A percentile compares a stretch with the other conserved stretches of the same genome.
Evolutionary conservation across 768 basidiomycete genomes (phyloP).

Genomic region (Suillus hirtellus): DNA sequence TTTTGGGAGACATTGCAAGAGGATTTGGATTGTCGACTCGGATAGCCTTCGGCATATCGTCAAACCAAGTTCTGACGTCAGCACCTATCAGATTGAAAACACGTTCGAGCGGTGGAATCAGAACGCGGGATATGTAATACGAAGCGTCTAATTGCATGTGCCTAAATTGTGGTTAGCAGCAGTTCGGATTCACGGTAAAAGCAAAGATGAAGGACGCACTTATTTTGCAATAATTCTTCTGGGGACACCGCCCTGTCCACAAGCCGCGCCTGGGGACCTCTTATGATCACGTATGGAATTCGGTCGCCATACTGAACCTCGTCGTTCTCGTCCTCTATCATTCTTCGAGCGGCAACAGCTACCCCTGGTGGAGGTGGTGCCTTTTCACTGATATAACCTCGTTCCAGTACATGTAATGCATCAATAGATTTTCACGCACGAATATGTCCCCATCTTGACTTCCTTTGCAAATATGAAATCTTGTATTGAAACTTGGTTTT

Average conservation of each 20-base stretch:
- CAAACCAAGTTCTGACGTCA: conserved; percentile 84
- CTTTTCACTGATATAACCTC: conserved; percentile 59
- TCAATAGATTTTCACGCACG: conserved; percentile 42
- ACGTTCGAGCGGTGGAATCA: conserved; percentile 89
- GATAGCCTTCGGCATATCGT: conserved; percentile 75
- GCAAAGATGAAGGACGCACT: conserved; percentile 40
- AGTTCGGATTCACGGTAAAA: background rate
- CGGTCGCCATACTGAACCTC: conserved; percentile 94
- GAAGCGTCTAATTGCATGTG: conserved; percentile 76
- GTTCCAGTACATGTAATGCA: background rate
- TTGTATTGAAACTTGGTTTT: conserved; percentile 79
- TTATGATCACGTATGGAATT: conserved; percentile 84
- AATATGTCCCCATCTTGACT: conserved; percentile 91
- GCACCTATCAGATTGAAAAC: conserved; percentile 91
- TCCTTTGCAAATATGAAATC: conserved; percentile 96
- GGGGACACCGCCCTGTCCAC: conserved; percentile 79
- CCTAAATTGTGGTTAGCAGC: conserved; percentile 35
- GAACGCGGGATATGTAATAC: conserved; percentile 85
- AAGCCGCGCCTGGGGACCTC: conserved; percentile 63
- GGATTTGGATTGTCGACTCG: conserved; percentile 37
- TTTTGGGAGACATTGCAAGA: conserved; percentile 38
- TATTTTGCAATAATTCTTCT: conserved; percentile 61
- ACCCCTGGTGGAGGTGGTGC: conserved; percentile 91
- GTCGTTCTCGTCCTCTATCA: conserved; percentile 71
- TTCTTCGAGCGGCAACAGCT: conserved; percentile 75